Evolutionary conservation across 108 stramenopile species (phyloP).

Genomic region (Seminavis robusta): DNA sequence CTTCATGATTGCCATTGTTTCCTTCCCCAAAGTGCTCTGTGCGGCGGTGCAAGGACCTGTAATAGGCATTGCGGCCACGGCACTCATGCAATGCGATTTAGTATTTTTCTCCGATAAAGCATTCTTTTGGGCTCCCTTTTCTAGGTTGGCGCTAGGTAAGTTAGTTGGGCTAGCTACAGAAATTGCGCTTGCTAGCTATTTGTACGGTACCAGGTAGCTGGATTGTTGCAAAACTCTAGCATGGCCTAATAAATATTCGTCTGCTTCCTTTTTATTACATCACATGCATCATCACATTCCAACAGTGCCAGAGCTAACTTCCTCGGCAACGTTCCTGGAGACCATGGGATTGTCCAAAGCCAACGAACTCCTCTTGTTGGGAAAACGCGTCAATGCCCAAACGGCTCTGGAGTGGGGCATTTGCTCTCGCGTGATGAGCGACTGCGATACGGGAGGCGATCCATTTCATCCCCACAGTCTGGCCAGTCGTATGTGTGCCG

Average conservation of each 20-base stretch:
- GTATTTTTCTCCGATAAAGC: constrained; percentile 32
- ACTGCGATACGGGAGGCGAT: constrained; percentile 1
- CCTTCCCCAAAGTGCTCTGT: constrained; percentile 47
- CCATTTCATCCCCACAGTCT: constrained; percentile 25
- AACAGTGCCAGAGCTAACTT: constrained; percentile 50
- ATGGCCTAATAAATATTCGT: no score
- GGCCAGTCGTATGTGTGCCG: constrained; percentile 16
- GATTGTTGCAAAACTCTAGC: no score
- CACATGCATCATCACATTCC: no score
- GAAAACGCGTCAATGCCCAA: constrained; percentile 33
- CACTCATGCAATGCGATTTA: constrained; percentile 46
- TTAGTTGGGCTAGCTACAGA: background rate
- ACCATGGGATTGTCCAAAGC: constrained; percentile 43
- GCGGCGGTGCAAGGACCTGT: constrained; percentile 69
- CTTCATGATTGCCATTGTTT: constrained; percentile 41
- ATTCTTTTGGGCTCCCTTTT: constrained; percentile 64
- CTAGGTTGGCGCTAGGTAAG: constrained; percentile 44
- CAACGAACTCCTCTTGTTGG: constrained; percentile 48
- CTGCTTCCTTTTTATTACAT: no score
- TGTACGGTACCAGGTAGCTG: no score
- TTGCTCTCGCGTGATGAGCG: constrained; percentile 26
- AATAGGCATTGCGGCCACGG: constrained; percentile 53
- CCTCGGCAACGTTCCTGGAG: constrained; percentile 31
- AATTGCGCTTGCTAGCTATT: background rate
- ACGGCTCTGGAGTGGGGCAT: constrained; percentile 40